Base-by-base conservation (phyloP, 1,284 basidiomycete genomes). In the Grifola frondosa region DNA sequence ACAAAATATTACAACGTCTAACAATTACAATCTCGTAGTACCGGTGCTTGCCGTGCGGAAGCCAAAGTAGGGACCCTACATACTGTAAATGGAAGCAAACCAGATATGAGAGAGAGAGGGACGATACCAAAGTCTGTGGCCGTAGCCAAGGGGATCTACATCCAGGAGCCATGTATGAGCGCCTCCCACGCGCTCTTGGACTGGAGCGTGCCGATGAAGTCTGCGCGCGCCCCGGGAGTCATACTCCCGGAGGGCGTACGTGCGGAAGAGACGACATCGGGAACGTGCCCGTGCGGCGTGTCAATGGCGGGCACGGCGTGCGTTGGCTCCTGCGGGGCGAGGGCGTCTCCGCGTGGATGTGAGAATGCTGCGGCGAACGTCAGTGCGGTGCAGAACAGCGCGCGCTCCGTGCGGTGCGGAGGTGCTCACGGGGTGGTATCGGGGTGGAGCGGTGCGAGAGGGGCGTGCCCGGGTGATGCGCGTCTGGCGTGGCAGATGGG, bases 141-240 rank as follows among this genome's bases (percentile, higher is more conserved):
- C 30, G 16, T 16, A 21, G 17, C 30, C 6, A 17, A 24, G 28
- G 9, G 25, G 9, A n/a, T 19, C 20, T 60, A 64, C 15, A 62
- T 54, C 50, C 60, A 62, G 16, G 60, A 56, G 17, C 62, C 62
- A 47, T 64, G 62, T 16, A 64, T 58, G 42, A 64, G 51, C 15
- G 60, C 61, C 26, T 64, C 62, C 56, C 57, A 63, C 35, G 58
- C 58, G 39, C 52, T 55, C 50, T 64, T 64, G 31, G 58, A 57
- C 49, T 61, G 58, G 26, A 64, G 53, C 37, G 62, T 59, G 24
- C 57, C 56, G 41, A 63, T 49, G 48, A 64, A 57, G 44, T 57
- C 56, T 36, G 54, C 43, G 40, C 52, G 59, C 20, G 40, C 46
- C 29, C 46, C 39, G 9, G 47, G 49, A 40, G 45, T 44, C 29